Evolutionary conservation across 352 stramenopile genomes (phyloP).

Genomic region (Phytopythium boreale): DNA sequence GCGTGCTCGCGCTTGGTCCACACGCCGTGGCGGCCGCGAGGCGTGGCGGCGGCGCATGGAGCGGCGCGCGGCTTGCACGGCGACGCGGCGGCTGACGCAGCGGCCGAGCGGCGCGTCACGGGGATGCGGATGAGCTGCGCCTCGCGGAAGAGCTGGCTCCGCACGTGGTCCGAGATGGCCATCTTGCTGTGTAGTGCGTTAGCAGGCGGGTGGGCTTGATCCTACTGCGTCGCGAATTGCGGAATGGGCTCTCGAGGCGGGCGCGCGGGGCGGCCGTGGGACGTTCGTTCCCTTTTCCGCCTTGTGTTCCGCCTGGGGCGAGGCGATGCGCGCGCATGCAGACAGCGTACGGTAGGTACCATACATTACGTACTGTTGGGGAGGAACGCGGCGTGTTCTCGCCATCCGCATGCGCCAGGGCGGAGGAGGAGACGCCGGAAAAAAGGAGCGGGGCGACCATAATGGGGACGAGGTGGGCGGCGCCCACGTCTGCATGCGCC

Average conservation of each 20-base stretch:
- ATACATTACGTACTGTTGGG: no score
- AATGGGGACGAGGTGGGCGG: no score
- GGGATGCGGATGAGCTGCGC: slow-evolving; percentile 28
- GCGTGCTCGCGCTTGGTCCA: slow-evolving; percentile 47
- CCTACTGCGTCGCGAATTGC: background rate
- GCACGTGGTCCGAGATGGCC: slow-evolving; percentile 37
- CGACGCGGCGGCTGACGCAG: background rate
- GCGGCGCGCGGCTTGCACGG: slow-evolving; percentile 11
- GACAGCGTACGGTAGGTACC: background rate
- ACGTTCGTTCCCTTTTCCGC: no score
- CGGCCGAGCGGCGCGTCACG: slow-evolving; percentile 13
- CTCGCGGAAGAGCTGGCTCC: slow-evolving; percentile 24
- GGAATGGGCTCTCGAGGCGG: background rate
- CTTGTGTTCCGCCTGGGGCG: background rate
- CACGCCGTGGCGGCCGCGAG: slow-evolving; percentile 16
- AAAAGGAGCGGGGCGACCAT: background rate
- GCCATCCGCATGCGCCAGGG: background rate
- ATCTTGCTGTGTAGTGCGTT: slow-evolving; percentile 9
- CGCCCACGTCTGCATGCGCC: no score
- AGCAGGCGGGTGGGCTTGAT: background rate
- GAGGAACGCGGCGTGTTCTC: background rate
- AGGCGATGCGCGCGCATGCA: background rate
- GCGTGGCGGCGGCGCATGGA: background rate
- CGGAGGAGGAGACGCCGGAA: background rate
- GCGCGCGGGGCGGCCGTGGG: background rate